phyloP scores from a whole-genome alignment of 2,329 filamentous ascomycete genomes.

The Penicillium olsonii region DNA sequence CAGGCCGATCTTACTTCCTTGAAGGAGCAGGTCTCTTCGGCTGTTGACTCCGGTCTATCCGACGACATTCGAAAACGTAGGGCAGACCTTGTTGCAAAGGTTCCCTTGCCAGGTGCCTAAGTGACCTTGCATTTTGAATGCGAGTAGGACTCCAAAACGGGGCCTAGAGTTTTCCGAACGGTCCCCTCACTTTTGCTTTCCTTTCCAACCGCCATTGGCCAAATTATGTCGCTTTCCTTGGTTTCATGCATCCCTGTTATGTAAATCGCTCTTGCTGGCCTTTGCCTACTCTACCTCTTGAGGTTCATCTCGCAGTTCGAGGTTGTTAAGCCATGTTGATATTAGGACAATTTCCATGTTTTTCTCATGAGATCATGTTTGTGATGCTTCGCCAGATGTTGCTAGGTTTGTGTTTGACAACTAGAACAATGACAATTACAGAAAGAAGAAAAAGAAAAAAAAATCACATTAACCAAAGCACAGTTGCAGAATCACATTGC shows the following conservation, averaged over 20 bases:
- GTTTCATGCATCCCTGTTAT: neutral
- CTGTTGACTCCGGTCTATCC: slow-evolving; percentile 73
- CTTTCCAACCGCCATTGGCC: neutral
- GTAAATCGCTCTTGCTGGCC: neutral
- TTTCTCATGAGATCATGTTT: neutral
- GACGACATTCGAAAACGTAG: slow-evolving; percentile 69
- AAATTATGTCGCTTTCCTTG: neutral
- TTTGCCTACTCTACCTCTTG: neutral
- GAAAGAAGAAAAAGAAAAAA: neutral
- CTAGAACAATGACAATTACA: neutral
- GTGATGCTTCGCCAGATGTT: neutral
- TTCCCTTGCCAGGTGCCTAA: slow-evolving; percentile 17
- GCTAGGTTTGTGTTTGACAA: neutral
- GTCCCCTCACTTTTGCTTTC: neutral
- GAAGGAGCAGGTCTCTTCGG: slow-evolving; percentile 24
- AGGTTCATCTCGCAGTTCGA: neutral
- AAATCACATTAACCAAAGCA: too few species aligned
- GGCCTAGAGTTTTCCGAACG: neutral
- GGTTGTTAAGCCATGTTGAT: neutral
- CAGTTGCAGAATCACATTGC: slow-evolving; percentile 7
- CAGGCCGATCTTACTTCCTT: slow-evolving; percentile 24
- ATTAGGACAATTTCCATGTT: neutral
- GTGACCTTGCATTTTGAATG: neutral
- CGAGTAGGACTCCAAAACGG: neutral
- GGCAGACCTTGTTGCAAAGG: slow-evolving; percentile 18